These are phyloP conservation scores for Hysterium pulicare DNA, from an alignment of 2,329 filamentous ascomycete species.

Conservation along the genomic window DNA sequence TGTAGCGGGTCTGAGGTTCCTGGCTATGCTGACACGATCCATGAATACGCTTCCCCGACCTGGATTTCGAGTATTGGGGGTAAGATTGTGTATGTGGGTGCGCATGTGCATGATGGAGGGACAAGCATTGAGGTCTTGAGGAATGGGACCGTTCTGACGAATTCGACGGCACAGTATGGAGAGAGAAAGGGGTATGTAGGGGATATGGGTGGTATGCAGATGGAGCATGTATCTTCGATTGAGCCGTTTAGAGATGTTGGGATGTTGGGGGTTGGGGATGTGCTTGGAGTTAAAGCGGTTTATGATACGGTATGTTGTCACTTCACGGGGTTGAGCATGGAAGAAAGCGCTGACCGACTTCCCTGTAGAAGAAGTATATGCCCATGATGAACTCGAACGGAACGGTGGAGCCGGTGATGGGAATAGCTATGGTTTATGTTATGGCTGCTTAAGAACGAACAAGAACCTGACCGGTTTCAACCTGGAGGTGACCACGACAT, in stretches of 20 bases:
- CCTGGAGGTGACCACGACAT: too few species aligned
- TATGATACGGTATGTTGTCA: too few species aligned
- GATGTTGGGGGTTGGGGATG: background rate
- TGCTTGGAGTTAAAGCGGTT: background rate
- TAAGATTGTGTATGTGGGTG: background rate
- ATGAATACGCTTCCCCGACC: background rate
- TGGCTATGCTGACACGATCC: background rate
- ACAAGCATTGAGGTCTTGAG: background rate
- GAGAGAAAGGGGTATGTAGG: background rate
- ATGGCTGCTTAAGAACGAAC: too few species aligned
- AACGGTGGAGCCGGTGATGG: too few species aligned
- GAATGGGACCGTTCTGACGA: background rate
- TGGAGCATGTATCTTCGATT: slow-evolving; percentile 2
- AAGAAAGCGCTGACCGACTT: too few species aligned
- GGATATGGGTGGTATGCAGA: background rate
- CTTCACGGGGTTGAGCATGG: too few species aligned
- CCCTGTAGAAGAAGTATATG: too few species aligned
- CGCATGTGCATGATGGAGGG: slow-evolving; percentile 1
- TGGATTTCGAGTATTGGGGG: background rate
- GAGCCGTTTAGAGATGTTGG: background rate
- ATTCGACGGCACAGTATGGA: background rate
- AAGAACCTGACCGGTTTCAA: too few species aligned
- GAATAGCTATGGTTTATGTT: too few species aligned
- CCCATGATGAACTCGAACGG: too few species aligned
- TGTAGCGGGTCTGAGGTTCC: background rate